Evolutionary conservation across 306 rosid genomes (phyloP).

Genomic region (Fragaria ananassa): DNA sequence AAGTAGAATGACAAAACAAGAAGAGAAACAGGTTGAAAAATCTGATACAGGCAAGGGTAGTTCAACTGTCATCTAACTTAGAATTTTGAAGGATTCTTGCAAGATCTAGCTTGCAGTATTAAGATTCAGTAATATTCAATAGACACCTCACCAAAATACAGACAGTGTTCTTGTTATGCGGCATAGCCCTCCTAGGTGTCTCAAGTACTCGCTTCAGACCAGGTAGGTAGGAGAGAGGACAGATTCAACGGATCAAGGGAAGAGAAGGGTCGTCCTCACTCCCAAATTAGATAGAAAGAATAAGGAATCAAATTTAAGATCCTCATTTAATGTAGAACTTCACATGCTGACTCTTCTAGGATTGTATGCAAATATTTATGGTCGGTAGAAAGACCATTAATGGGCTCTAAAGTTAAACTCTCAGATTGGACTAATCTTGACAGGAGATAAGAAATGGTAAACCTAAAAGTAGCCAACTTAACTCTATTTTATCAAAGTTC

Average conservation of each 20-base stretch:
- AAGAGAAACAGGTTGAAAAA: not conserved
- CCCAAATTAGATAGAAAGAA: not conserved
- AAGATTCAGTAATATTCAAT: not conserved
- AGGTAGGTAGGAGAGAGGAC: not conserved
- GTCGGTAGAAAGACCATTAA: not conserved
- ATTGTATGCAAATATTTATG: not conserved
- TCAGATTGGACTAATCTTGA: not conserved
- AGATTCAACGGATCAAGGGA: not conserved
- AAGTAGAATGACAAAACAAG: not conserved
- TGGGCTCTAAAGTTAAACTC: not conserved
- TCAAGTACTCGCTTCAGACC: not conserved
- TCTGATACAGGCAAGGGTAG: not conserved
- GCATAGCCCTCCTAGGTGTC: not conserved
- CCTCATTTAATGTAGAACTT: not conserved
- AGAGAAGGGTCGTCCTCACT: not conserved
- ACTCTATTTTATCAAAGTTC: not conserved
- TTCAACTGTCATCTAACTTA: not conserved
- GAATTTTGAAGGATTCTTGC: not conserved
- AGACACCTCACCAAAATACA: not conserved
- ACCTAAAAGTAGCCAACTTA: not conserved
- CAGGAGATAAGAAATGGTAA: not conserved
- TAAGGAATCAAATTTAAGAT: not conserved
- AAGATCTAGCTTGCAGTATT: not conserved
- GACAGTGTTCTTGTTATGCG: not conserved
- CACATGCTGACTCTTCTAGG: not conserved